These are phyloP conservation scores for Euphorbia peplus DNA, from an alignment of 345 rosid species.

Conservation along the genomic window DNA sequence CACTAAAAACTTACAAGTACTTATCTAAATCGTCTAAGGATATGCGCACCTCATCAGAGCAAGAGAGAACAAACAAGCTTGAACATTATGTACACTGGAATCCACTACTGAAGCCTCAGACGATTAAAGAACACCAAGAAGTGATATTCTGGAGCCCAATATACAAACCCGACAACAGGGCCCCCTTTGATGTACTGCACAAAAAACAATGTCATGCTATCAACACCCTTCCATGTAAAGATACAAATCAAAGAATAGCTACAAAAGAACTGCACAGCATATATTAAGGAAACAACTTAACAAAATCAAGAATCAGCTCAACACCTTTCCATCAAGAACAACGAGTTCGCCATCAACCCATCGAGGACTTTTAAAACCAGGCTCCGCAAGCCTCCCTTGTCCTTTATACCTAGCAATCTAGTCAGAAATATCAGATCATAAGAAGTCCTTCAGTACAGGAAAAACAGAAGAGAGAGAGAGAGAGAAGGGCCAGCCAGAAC, in stretches of 20 bases:
- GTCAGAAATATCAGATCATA: constrained; percentile 14
- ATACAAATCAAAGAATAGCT: not conserved
- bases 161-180: constrained; percentile 90
- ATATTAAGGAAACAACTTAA: not conserved
- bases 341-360: constrained; percentile 99
- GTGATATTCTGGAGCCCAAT: constrained; percentile 97
- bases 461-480: not conserved
- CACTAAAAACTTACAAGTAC: not conserved
- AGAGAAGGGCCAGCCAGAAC: not conserved
- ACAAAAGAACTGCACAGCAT: not conserved
- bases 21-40: constrained; percentile 1
- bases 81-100: constrained; percentile 28
- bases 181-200: constrained; percentile 88
- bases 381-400: constrained; percentile 93
- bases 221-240: constrained; percentile 7
- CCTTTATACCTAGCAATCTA: constrained; percentile 94
- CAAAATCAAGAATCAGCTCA: not conserved
- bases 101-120: constrained; percentile 65
- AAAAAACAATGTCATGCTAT: constrained; percentile 11
- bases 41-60: constrained; percentile 27
- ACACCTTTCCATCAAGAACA: constrained; percentile 92
- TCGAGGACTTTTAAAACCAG: constrained; percentile 77
- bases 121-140: constrained; percentile 90
- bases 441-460: constrained; percentile 9
- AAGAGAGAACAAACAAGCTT: constrained; percentile 23